These are phyloP conservation scores for Colletotrichum sp. DNA, from an alignment of 2,329 filamentous ascomycete species.

Conservation along the genomic window DNA sequence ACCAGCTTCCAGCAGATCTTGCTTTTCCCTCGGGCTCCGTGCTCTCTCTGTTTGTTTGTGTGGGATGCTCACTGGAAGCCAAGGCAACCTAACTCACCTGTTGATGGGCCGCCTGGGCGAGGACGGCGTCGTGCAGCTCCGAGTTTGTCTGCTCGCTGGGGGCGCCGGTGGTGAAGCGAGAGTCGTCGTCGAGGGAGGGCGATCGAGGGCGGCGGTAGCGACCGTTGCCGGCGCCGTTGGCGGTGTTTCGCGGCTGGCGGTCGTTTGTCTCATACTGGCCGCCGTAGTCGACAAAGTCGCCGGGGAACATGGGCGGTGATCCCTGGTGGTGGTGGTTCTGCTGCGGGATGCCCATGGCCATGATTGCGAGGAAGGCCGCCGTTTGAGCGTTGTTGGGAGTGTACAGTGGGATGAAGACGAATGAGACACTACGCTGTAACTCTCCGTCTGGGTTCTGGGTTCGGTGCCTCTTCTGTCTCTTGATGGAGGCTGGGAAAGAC, in stretches of 20 bases:
- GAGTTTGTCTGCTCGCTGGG: background rate
- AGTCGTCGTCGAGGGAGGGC: conserved; percentile 19
- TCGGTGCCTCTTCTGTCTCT: background rate
- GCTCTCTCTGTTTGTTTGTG: background rate
- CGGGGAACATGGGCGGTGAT: conserved; percentile 11
- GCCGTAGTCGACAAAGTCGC: conserved; percentile 16
- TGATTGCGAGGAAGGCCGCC: background rate
- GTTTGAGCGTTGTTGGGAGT: background rate
- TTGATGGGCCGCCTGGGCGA: conserved; percentile 13
- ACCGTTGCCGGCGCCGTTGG: background rate
- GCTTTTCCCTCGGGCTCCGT: background rate
- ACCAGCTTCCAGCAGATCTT: background rate
- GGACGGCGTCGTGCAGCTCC: conserved; percentile 19
- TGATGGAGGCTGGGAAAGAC: background rate
- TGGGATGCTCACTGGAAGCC: background rate
- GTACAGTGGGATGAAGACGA: background rate
- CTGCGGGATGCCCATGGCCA: conserved; percentile 19
- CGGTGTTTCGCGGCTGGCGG: conserved; percentile 1
- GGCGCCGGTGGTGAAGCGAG: conserved; percentile 14
- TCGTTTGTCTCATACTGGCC: conserved; percentile 13
- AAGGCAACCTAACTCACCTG: conserved; percentile 1
- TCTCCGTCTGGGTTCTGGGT: background rate
- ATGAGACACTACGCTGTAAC: background rate
- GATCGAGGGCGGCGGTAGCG: conserved; percentile 19
- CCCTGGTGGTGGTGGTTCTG: conserved; percentile 14